Evolutionary conservation across 2,329 filamentous ascomycete species (phyloP).

Genomic region (Aspergillus chevalieri): DNA sequence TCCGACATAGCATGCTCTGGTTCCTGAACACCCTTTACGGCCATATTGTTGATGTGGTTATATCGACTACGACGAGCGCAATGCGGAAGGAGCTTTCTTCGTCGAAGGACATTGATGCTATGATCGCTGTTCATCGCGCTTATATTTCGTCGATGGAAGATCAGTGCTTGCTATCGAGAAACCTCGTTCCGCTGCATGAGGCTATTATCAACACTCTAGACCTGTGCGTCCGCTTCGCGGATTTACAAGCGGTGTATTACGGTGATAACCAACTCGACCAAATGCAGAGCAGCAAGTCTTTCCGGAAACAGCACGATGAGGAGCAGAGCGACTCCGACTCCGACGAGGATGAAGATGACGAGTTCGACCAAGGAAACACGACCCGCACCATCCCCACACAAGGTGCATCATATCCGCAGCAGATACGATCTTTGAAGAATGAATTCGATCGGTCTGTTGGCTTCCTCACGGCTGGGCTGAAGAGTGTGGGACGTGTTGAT

Average conservation of each 20-base stretch:
- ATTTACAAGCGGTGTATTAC: slow-evolving; percentile 45
- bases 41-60: slow-evolving; percentile 68
- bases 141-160: slow-evolving; percentile 60
- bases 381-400: slow-evolving; percentile 32
- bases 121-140: slow-evolving; percentile 63
- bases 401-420: slow-evolving; percentile 42
- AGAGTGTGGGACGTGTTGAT: slow-evolving; percentile 68
- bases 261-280: slow-evolving; percentile 33
- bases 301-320: slow-evolving; percentile 11
- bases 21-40: slow-evolving; percentile 69
- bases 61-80: slow-evolving; percentile 53
- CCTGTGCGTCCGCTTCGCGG: slow-evolving; percentile 63
- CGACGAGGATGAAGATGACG: slow-evolving; percentile 24
- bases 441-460: slow-evolving; percentile 61
- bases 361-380: slow-evolving; percentile 36
- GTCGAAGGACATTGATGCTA: slow-evolving; percentile 70
- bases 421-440: slow-evolving; percentile 51
- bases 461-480: slow-evolving; percentile 68
- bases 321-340: slow-evolving; percentile 21
- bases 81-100: slow-evolving; percentile 54
- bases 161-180: slow-evolving; percentile 63
- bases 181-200: slow-evolving; percentile 64
- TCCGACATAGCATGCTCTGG: slow-evolving; percentile 68
- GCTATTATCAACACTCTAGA: slow-evolving; percentile 72
- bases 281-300: slow-evolving; percentile 7